A percentile compares a stretch with the other conserved stretches of the same genome.
These are phyloP conservation scores for Sporisorium scitamineum DNA, from an alignment of 1,284 basidiomycete species.

Conservation along the genomic window DNA sequence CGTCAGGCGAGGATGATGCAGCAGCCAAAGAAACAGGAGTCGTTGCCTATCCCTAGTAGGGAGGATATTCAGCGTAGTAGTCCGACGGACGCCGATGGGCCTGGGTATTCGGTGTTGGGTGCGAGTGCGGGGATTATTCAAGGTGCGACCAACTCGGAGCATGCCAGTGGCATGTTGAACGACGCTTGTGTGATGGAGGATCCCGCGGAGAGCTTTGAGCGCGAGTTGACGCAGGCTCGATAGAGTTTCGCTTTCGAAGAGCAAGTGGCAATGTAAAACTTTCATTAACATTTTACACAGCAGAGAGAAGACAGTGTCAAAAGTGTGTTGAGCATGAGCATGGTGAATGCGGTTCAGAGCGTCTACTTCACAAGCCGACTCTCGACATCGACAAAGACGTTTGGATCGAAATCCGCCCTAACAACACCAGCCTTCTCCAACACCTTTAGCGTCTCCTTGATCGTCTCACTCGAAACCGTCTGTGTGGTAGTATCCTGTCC, in stretches of 20 bases:
- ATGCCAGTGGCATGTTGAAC: slow-evolving; percentile 43
- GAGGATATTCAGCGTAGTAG: slow-evolving; percentile 59
- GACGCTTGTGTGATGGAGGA: slow-evolving; percentile 63
- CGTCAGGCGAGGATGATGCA: slow-evolving; percentile 69
- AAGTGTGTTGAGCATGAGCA: not conserved
- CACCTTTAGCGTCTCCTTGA: slow-evolving; percentile 47
- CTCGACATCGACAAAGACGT: slow-evolving; percentile 23
- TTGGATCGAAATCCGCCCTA: slow-evolving; percentile 11
- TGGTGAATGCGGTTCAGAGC: not conserved
- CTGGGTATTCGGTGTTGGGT: slow-evolving; percentile 45
- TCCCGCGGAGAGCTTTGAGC: slow-evolving; percentile 50
- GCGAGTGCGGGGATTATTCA: slow-evolving; percentile 52
- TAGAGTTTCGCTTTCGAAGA: not conserved
- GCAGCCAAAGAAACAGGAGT: slow-evolving; percentile 39
- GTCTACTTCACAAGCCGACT: slow-evolving; percentile 29
- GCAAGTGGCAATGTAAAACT: not conserved
- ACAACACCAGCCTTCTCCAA: slow-evolving; percentile 62
- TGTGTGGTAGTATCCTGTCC: slow-evolving; percentile 50
- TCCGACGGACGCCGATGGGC: slow-evolving; percentile 43
- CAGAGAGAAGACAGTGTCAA: not conserved
- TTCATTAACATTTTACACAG: not conserved
- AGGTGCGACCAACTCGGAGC: slow-evolving; percentile 47
- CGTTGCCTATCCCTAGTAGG: slow-evolving; percentile 62
- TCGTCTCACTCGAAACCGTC: slow-evolving; percentile 42
- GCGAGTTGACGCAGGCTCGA: slow-evolving; percentile 44